A percentile compares a stretch with the other conserved stretches of the same genome.
These are phyloP conservation scores for Cordyceps fumosorosea DNA, from an alignment of 2,329 filamentous ascomycete species.

Conservation along the genomic window DNA sequence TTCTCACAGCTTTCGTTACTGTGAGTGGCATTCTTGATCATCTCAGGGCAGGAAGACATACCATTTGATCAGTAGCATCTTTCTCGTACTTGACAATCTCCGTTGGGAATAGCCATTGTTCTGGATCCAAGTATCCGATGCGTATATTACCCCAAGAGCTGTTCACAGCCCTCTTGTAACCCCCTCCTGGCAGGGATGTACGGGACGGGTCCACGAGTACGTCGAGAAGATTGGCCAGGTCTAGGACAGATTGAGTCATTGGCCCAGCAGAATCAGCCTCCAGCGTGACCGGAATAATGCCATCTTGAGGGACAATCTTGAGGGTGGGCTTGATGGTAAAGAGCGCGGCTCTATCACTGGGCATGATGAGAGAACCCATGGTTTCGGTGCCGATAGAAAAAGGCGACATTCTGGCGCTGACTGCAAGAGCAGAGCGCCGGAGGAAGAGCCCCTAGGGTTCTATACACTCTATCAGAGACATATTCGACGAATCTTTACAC, in stretches of 20 bases:
- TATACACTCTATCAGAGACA: not conserved
- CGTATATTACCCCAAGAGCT: conserved; percentile 13
- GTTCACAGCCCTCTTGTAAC: conserved; percentile 8
- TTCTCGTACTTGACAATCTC: conserved; percentile 5
- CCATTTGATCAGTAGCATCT: conserved; percentile 9
- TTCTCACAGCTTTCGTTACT: not conserved
- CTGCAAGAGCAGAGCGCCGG: conserved; percentile 48
- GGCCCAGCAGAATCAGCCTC: conserved; percentile 13
- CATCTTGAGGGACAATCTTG: conserved; percentile 4
- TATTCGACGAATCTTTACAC: not conserved
- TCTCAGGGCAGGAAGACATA: not conserved
- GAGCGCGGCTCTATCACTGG: conserved; percentile 12
- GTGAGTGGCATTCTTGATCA: conserved; percentile 4
- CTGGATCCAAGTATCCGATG: conserved; percentile 14
- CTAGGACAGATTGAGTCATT: conserved; percentile 11
- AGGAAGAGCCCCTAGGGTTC: conserved; percentile 45
- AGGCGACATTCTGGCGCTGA: conserved; percentile 44
- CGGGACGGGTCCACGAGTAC: not conserved
- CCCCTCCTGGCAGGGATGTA: conserved; percentile 1
- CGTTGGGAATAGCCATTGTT: conserved; percentile 8
- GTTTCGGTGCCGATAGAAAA: conserved; percentile 53
- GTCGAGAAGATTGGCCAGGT: conserved; percentile 14
- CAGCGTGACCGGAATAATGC: conserved; percentile 10
- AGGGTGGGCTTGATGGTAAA: conserved; percentile 15
- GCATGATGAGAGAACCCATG: conserved; percentile 14